These are phyloP conservation scores for Metarhizium anisopliae DNA, from an alignment of 2,329 filamentous ascomycete genomes.

Conservation along the genomic window DNA sequence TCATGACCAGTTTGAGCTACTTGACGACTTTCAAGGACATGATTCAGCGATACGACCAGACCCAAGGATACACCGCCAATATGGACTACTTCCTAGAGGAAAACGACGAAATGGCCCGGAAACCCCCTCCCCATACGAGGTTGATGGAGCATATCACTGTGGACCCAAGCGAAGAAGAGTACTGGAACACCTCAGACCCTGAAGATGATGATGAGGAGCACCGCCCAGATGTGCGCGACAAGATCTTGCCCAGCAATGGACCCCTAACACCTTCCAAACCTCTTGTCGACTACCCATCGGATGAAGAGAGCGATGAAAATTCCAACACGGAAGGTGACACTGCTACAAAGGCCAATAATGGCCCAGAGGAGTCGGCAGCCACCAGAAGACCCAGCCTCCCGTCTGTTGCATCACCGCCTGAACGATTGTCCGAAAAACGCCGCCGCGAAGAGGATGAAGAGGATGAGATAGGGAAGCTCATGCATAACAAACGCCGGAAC, in stretches of 20 bases:
- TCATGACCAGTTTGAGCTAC: constrained; percentile 66
- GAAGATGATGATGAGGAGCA: constrained; percentile 59
- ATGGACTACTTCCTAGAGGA: constrained; percentile 67
- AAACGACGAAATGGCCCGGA: constrained; percentile 46
- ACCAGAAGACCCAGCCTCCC: constrained; percentile 13
- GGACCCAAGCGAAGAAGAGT: constrained; percentile 81
- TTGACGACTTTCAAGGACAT: constrained; percentile 77
- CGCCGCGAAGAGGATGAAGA: constrained; percentile 84
- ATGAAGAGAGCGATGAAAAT: constrained; percentile 59
- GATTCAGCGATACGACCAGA: constrained; percentile 69
- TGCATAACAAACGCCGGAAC: constrained; percentile 54
- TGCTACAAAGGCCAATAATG: constrained; percentile 19
- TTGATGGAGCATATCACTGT: constrained; percentile 63
- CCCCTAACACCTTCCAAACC: constrained; percentile 56
- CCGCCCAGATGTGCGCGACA: constrained; percentile 18
- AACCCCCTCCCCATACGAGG: constrained; percentile 39
- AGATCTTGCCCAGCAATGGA: constrained; percentile 45
- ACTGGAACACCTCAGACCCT: constrained; percentile 85
- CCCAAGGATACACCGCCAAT: constrained; percentile 56
- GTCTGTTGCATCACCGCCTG: constrained; percentile 48
- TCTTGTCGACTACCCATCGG: constrained; percentile 85
- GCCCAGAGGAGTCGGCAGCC: constrained; percentile 24
- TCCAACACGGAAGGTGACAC: constrained; percentile 46
- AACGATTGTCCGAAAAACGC: constrained; percentile 80
- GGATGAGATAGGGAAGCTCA: constrained; percentile 79